Evolutionary conservation across 1,284 basidiomycete species (phyloP).

Genomic region (Trametes pubescens): DNA sequence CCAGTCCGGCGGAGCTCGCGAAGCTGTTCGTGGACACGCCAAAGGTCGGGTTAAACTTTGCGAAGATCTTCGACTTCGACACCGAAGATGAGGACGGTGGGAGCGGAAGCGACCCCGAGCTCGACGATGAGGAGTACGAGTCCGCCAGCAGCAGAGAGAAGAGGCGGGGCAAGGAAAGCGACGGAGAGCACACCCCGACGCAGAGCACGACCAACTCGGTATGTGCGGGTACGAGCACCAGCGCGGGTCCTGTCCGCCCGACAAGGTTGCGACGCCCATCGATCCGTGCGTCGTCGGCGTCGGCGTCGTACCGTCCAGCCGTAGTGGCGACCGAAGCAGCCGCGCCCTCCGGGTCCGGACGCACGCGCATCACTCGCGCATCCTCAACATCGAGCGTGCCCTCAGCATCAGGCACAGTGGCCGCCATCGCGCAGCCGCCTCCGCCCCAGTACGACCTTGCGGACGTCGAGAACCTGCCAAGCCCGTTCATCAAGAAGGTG

Average conservation of each 20-base stretch:
- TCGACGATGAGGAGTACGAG: slow-evolving; percentile 39
- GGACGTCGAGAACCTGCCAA: slow-evolving; percentile 86
- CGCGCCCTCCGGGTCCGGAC: slow-evolving; percentile 21
- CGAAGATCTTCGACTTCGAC: slow-evolving; percentile 75
- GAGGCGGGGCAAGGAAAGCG: slow-evolving; percentile 29
- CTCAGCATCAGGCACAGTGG: slow-evolving; percentile 17
- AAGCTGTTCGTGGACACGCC: slow-evolving; percentile 72
- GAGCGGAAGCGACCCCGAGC: slow-evolving; percentile 32
- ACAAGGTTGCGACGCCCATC: slow-evolving; percentile 45
- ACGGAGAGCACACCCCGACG: slow-evolving; percentile 37
- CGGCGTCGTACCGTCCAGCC: slow-evolving; percentile 20
- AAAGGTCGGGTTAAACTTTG: slow-evolving; percentile 72
- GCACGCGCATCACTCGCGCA: slow-evolving; percentile 27
- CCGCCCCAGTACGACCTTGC: slow-evolving; percentile 63
- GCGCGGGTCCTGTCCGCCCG: slow-evolving; percentile 29
- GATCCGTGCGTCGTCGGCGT: slow-evolving; percentile 37
- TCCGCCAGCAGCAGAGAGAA: slow-evolving; percentile 32
- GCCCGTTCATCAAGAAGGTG: slow-evolving; percentile 76
- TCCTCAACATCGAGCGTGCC: slow-evolving; percentile 27
- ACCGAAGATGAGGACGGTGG: slow-evolving; percentile 47
- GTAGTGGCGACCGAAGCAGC: slow-evolving; percentile 21
- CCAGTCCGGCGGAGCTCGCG: slow-evolving; percentile 66
- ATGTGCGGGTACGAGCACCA: slow-evolving; percentile 3
- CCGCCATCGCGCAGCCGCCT: slow-evolving; percentile 29
- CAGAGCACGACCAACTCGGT: slow-evolving; percentile 20